These are phyloP conservation scores for Globisporangium barbulae DNA, from an alignment of 352 stramenopile species.

Conservation along the genomic window DNA sequence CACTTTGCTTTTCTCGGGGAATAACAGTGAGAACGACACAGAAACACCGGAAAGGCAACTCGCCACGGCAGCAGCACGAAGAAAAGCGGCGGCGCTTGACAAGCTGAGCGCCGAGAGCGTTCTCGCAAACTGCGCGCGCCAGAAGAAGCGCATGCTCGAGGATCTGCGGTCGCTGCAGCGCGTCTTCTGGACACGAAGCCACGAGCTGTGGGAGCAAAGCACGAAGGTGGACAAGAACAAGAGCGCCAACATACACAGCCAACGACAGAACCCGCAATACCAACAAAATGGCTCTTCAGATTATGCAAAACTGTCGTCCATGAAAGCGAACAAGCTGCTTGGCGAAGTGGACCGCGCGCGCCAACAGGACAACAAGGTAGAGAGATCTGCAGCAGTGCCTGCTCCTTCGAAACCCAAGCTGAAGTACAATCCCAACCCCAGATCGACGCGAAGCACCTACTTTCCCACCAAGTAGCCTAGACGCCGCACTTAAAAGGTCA, in stretches of 20 bases:
- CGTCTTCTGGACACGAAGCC: conserved; percentile 31
- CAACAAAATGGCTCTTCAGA: background rate
- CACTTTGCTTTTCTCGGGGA: background rate
- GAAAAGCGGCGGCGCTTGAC: background rate
- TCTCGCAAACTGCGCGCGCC: conserved; percentile 29
- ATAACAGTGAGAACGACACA: background rate
- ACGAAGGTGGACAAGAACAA: background rate
- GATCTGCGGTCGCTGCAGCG: conserved; percentile 28
- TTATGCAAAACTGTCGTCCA: background rate
- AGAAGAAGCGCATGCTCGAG: conserved; percentile 28
- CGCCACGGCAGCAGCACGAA: background rate
- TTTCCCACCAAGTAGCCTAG: background rate
- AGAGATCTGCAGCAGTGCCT: background rate
- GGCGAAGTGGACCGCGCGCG: conserved; percentile 13
- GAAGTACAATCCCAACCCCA: background rate
- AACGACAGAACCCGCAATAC: background rate
- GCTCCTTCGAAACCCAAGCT: conserved; percentile 5
- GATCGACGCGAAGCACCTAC: background rate
- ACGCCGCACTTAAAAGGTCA: too few species aligned
- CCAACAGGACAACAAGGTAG: conserved; percentile 11
- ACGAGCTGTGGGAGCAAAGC: conserved; percentile 22
- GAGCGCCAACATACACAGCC: background rate
- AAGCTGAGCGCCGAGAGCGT: conserved; percentile 21
- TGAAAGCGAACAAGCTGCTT: conserved; percentile 10
- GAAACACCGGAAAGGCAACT: background rate